Base-by-base conservation (phyloP, 148 eudicot species). In the Vaccinium corymbosum region DNA sequence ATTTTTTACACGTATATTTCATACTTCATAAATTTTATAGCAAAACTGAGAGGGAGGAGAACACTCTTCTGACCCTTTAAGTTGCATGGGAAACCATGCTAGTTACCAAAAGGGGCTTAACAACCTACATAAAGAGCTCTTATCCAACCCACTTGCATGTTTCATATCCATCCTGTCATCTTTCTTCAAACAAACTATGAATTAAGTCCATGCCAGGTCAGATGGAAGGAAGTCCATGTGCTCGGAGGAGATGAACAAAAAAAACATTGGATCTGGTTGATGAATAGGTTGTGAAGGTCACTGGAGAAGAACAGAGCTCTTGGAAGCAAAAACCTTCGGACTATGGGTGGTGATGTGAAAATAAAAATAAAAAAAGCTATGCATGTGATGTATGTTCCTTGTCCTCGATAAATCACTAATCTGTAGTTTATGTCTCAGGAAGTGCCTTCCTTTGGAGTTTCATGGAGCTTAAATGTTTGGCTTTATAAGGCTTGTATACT, bases 121-220 rank as follows among this genome's bases (percentile, higher is more conserved):
- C 42, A 48, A 20, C 19, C 20, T 27, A 59, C 35, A 64, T 22
- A 14, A 81, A 22, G 56, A 62, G 14, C 13, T 38, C 55, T 59
- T 81, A 76, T 81, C 83, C 83, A 62, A 48, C 29, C 49, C 66
- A 81, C 38, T 48, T 17, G 17, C 68, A 22, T 5, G 29, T 48
- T 81, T 15, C 75, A 6, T 61, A n/a, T 42, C 46, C 46, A 42
- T 42, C 46, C 6, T 42, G 46, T 42, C 46, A 42, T 57, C 10
- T n/a, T 46, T 80, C 29, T 42, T n/a, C 22, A 16, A 32, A 80
- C 29, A 59, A 1, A 29, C 6, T 22, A n/a, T 8, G 48, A 62
- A 46, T 76, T n/a, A 17, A 76, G 51, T 20, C 79, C 6, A 46
- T 46, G 55, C 55, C 11, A 22, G 38, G 76, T 81, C 83, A 81